Evolutionary conservation across 1,139 yeast species (phyloP), one percentile per base, ranked within the genome.

Genomic region (Blastobotrys illinoisensis): DNA sequence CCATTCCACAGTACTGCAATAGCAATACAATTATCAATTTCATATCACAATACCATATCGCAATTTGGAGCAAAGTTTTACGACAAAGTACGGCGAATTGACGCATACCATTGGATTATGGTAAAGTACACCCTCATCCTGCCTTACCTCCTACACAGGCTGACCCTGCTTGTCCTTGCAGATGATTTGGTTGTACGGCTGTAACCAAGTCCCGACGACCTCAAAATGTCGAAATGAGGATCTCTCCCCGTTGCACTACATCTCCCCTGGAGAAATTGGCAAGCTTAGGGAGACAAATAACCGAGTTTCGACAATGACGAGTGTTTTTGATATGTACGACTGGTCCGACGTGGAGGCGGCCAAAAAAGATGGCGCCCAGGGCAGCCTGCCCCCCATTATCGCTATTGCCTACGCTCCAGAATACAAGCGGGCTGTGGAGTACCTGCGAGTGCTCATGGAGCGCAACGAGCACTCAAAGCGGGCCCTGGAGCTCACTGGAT

Each of bases 381-480:
- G 40, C 5, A 32, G 16, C 40, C 16, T 32, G 16, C 40, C 79
- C 59, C 64, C 72, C 1, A 71, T 93, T 44, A 88, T 96, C 56
- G 83, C 81, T 56, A 93, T 93, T 53, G 72, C 88, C 62, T 95
- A 93, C 72, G 76, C 83, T 13, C 86, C 82, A 1, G 90, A 86
- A 55, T 93, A 88, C 72, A 77, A 74, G 58, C 61, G 68, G 16
- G 76, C 81, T 1, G 80, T 88, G 78, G 87, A 88, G 1, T 68
- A 78, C 5, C 70, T 88, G 24, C 73, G 89, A 20, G 85, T 87
- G 0, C 67, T 89, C 40, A 77, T 88, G 79, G 71, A 74, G 14
- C 61, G 67, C 14, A 73, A 80, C 28, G 98, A 90, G 65, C 75
- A 78, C 63, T 79, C 90, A 0, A 83, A 80, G 49, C 74, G 98